Evolutionary conservation across 345 rosid species (phyloP).

Genomic region (Eutrema heterophyllum): DNA sequence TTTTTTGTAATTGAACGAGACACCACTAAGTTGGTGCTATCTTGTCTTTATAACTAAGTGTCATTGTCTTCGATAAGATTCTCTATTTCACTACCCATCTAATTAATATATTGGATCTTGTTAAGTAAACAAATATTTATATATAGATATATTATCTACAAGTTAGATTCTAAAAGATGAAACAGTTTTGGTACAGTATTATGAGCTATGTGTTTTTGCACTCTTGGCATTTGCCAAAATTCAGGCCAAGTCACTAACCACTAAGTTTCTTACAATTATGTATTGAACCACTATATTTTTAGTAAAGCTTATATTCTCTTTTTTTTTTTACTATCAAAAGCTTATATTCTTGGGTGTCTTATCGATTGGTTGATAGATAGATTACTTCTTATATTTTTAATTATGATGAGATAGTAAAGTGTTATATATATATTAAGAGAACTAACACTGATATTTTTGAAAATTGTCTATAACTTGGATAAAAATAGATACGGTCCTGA

Average conservation of each 20-base stretch:
- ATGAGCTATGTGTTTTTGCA: neutral
- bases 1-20: neutral
- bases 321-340: no score
- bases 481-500: neutral
- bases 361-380: neutral
- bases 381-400: neutral
- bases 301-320: neutral
- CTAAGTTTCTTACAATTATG: neutral
- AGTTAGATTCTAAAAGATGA: neutral
- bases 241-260: neutral
- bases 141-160: neutral
- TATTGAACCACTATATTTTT: neutral
- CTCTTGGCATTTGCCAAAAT: neutral
- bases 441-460: neutral
- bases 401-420: neutral
- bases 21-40: neutral
- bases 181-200: neutral
- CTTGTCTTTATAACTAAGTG: neutral
- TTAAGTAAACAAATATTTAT: neutral
- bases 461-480: neutral
- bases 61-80: neutral
- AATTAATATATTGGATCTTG: neutral
- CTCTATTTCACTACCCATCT: neutral
- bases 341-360: neutral
- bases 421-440: neutral